Percentiles rank a stretch among this genome's conserved stretches.
These are phyloP conservation scores for Heterobasidion occidentale DNA, from an alignment of 1,284 basidiomycete genomes.

Conservation along the genomic window DNA sequence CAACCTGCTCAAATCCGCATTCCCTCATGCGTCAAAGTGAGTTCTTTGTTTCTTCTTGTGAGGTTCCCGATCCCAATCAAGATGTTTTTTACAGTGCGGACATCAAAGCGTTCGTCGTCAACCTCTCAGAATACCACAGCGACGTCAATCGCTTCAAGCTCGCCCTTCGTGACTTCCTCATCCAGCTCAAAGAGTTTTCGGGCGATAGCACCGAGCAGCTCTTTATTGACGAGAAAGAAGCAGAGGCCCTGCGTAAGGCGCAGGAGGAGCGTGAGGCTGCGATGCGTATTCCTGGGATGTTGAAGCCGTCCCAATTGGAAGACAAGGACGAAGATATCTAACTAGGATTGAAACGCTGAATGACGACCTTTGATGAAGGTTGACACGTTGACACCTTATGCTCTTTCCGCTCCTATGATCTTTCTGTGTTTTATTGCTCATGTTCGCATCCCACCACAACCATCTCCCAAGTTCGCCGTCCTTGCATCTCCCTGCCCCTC, in stretches of 20 bases:
- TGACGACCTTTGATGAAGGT: slow-evolving; percentile 1
- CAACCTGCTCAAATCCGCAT: slow-evolving; percentile 80
- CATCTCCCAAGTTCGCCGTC: neutral
- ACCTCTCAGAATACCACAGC: slow-evolving; percentile 79
- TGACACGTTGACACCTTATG: slow-evolving; percentile 3
- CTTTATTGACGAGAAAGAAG: slow-evolving; percentile 93
- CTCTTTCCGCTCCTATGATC: neutral
- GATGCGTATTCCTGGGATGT: slow-evolving; percentile 95
- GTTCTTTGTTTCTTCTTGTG: slow-evolving; percentile 21
- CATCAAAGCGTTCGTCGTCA: slow-evolving; percentile 74
- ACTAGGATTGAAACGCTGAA: slow-evolving; percentile 13
- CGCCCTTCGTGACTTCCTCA: slow-evolving; percentile 87
- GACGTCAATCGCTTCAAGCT: slow-evolving; percentile 94
- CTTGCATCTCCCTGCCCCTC: slow-evolving; percentile 5
- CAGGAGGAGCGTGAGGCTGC: slow-evolving; percentile 84
- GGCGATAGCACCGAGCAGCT: slow-evolving; percentile 78
- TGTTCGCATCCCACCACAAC: slow-evolving; percentile 7
- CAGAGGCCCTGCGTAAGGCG: slow-evolving; percentile 61
- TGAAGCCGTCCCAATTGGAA: slow-evolving; percentile 92
- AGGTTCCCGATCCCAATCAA: slow-evolving; percentile 1
- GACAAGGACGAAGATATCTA: slow-evolving; percentile 85
- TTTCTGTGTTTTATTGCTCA: neutral
- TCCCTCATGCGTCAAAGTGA: slow-evolving; percentile 84
- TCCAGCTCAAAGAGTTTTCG: slow-evolving; percentile 91
- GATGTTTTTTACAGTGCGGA: slow-evolving; percentile 40